Base-by-base conservation (phyloP, 2,329 filamentous ascomycete genomes). In the Dothistroma pini region DNA sequence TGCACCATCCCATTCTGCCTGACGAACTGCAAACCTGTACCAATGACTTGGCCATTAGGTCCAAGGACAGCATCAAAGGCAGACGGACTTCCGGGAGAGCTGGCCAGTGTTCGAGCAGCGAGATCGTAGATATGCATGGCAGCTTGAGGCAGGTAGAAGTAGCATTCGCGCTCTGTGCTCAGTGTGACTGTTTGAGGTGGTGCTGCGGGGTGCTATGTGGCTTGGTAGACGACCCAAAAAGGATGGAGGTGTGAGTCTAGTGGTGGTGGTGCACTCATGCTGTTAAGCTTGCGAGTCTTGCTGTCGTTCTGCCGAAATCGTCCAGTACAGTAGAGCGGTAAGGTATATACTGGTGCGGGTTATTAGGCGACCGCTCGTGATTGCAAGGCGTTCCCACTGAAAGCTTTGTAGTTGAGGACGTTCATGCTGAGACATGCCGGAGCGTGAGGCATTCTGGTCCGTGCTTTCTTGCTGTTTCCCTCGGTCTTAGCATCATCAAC, bases 401-500 rank as follows among this genome's bases (percentile, higher is more conserved):
- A 38, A 38, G 34, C 25, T 29, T 29, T 44, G 41, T 19, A 8
- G 14, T 19, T 14, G 16, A 7, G n/a, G 14, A 4, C 41, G 16
- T 5, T 19, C 16, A 9, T 44, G 14, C 16, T 16, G n/a, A 44
- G 9, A 19, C 41, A 44, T 19, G 16, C 14, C 14, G 41, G 6
- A 9, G 16, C n/a, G 35, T n/a, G n/a, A 44, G 41, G 5, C 41
- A 44, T 5, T 1, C 2, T 19, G 16, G 3, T 19, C n/a, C 41
- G 41, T 19, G n/a, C 41, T 44, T n/a, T 44, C 16, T 44, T 19
- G 6, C 8, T 19, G 41, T 6, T 19, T 44, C 41, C 12, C n/a
- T n/a, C 16, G 16, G 3, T 44, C 16, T 44, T 19, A 9, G 14
- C 5, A n/a, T 9, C 41, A 44, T 62, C 55, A 72, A 44, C 70